Conservation (phyloP, 257 asterid genomes). For the Solanum verrucosum region DNA sequence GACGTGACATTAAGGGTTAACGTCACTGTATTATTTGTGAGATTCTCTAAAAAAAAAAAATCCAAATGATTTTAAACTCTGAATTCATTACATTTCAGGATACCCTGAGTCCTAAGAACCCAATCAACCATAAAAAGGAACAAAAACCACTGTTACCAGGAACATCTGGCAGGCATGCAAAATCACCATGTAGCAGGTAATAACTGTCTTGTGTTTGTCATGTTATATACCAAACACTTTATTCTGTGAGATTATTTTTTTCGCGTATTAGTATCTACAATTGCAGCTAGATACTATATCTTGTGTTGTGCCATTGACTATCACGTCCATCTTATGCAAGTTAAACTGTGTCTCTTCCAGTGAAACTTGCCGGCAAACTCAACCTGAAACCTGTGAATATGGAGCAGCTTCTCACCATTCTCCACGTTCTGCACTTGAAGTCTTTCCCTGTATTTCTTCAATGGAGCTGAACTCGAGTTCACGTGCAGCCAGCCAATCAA, state of each 20-base stretch:
- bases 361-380: conserved; percentile 29
- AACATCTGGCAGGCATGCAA: conserved; percentile 24
- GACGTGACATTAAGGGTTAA: neutral
- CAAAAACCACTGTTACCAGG: conserved; percentile 20
- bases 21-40: neutral
- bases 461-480: conserved; percentile 27
- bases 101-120: conserved; percentile 17
- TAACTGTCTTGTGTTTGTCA: neutral
- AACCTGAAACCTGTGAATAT: conserved; percentile 19
- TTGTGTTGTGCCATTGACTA: neutral
- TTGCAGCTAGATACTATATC: neutral
- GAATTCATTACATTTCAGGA: conserved; percentile 21
- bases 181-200: conserved; percentile 30
- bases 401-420: conserved; percentile 32
- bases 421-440: conserved; percentile 51
- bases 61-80: neutral
- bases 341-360: conserved; percentile 13
- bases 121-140: conserved; percentile 23
- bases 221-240: neutral
- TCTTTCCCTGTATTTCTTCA: conserved; percentile 24
- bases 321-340: neutral
- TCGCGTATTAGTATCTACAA: neutral
- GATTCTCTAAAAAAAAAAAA: neutral
- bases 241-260: neutral
- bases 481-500: conserved; percentile 18